Percentiles rank a stretch among this genome's conserved stretches.
These are phyloP conservation scores for Pistacia vera DNA, from an alignment of 345 rosid species.

Conservation along the genomic window DNA sequence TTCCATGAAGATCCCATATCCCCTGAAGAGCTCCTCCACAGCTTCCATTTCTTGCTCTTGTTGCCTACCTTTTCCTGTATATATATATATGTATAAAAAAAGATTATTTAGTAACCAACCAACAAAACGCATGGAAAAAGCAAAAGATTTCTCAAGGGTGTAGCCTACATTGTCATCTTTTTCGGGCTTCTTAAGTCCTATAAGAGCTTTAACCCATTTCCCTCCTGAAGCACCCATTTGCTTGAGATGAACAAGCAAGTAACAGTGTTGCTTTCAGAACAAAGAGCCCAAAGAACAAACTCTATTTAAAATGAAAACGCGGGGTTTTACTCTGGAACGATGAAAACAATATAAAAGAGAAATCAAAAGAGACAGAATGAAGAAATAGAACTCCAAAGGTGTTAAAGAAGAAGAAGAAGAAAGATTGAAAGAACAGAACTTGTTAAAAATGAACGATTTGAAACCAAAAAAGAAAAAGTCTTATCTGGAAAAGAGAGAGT, in stretches of 20 bases:
- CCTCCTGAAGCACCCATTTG: slow-evolving; percentile 96
- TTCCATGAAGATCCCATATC: slow-evolving; percentile 61
- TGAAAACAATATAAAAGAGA: neutral
- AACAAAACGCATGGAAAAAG: neutral
- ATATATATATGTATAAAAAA: slow-evolving; percentile 10
- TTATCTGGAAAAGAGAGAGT: neutral
- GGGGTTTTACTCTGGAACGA: neutral
- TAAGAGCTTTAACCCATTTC: slow-evolving; percentile 86
- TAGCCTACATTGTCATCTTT: slow-evolving; percentile 60
- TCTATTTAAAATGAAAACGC: neutral
- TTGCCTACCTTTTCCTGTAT: slow-evolving; percentile 43
- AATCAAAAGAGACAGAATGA: neutral
- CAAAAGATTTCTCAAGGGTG: neutral
- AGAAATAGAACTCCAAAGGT: neutral
- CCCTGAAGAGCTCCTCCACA: slow-evolving; percentile 75
- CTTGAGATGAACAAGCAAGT: neutral
- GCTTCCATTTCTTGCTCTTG: slow-evolving; percentile 82
- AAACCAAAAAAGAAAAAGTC: slow-evolving; percentile 7
- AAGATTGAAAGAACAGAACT: slow-evolving; percentile 2
- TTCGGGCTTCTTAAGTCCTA: slow-evolving; percentile 68
- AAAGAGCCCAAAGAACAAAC: neutral
- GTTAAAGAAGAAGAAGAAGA: slow-evolving; percentile 13
- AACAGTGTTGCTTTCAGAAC: neutral
- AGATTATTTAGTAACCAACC: neutral
- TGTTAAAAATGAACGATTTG: neutral